phyloP scores from a whole-genome alignment of 345 rosid genomes.

The Microcos paniculata region DNA sequence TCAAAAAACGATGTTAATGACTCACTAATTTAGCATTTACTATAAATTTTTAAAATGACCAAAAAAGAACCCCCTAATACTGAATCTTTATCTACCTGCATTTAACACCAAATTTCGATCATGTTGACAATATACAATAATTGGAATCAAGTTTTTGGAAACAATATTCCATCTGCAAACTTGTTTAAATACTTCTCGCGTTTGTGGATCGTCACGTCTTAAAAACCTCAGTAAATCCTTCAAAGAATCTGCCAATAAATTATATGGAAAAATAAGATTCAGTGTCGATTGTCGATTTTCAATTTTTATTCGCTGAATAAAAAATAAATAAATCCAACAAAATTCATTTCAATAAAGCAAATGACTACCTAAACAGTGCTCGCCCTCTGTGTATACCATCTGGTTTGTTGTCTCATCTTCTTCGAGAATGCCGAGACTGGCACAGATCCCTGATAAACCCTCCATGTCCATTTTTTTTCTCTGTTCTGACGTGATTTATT shows the following conservation, averaged over 20 bases:
- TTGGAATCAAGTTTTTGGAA: slow-evolving; percentile 82
- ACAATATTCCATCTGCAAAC: slow-evolving; percentile 84
- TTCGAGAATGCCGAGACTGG: slow-evolving; percentile 58
- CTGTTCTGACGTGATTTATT: neutral
- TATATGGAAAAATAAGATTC: neutral
- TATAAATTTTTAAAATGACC: neutral
- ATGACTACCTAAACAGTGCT: slow-evolving; percentile 55
- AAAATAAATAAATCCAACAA: neutral
- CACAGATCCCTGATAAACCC: slow-evolving; percentile 67
- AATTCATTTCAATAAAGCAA: neutral
- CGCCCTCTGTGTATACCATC: slow-evolving; percentile 48
- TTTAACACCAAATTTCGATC: slow-evolving; percentile 66
- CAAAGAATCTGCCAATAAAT: slow-evolving; percentile 47
- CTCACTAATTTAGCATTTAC: neutral
- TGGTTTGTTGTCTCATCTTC: slow-evolving; percentile 32
- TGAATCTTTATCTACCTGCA: slow-evolving; percentile 46
- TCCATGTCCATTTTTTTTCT: slow-evolving; percentile 47
- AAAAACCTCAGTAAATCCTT: slow-evolving; percentile 82
- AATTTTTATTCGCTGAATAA: neutral
- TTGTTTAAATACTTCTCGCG: slow-evolving; percentile 82
- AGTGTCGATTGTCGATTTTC: no score
- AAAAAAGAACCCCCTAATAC: neutral
- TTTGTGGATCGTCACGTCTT: slow-evolving; percentile 82
- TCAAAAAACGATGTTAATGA: neutral
- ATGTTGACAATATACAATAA: slow-evolving; percentile 65